These are phyloP conservation scores for Delonix regia DNA, from an alignment of 306 rosid species.

Conservation along the genomic window DNA sequence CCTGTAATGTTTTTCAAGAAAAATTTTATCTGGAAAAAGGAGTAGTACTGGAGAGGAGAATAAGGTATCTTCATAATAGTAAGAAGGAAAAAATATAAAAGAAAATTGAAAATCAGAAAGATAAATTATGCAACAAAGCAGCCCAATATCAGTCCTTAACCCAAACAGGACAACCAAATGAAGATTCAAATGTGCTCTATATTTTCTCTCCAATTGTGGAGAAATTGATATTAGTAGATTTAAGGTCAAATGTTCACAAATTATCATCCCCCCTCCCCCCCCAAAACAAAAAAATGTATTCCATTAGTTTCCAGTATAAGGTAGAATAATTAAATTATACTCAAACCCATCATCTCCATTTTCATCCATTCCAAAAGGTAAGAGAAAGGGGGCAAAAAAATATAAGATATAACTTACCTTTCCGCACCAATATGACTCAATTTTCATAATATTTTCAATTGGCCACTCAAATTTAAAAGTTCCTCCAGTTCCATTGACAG, in stretches of 20 bases:
- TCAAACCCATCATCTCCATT: background rate
- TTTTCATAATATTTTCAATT: constrained; percentile 45
- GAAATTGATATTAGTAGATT: background rate
- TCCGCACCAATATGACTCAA: constrained; percentile 59
- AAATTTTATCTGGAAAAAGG: background rate
- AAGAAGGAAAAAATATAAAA: background rate
- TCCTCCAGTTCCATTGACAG: constrained; percentile 41
- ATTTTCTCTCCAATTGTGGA: background rate
- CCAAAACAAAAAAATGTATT: too few species aligned
- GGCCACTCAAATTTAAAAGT: constrained; percentile 54
- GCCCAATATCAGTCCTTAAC: background rate
- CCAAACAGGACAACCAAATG: background rate
- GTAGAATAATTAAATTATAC: background rate
- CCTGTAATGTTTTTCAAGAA: background rate
- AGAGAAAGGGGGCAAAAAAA: background rate
- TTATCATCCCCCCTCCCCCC: background rate
- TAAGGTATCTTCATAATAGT: background rate
- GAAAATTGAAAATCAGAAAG: background rate
- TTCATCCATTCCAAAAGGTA: background rate
- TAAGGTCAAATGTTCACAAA: background rate
- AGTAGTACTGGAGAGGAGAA: background rate
- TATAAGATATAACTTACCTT: constrained; percentile 43
- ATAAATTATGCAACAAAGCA: background rate
- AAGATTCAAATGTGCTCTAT: background rate
- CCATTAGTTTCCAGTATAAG: background rate